phyloP scores from a whole-genome alignment of 2,329 filamentous ascomycete species.

The Boeremia lycopersici region DNA sequence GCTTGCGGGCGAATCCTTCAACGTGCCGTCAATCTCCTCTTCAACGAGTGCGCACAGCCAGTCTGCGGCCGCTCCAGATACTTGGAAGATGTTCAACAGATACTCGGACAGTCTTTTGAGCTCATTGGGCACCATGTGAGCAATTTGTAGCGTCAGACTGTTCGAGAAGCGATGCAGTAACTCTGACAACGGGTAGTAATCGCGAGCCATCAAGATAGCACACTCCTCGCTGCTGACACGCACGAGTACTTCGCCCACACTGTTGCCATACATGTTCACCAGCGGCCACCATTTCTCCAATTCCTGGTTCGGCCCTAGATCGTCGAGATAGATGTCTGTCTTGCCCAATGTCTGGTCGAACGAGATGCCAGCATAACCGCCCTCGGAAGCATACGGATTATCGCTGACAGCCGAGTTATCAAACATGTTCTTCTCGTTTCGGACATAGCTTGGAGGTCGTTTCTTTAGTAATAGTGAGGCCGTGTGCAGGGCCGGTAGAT shows the following conservation, averaged over 20 bases:
- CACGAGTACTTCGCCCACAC: conserved; percentile 82
- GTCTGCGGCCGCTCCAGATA: conserved; percentile 79
- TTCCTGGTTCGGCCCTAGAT: conserved; percentile 76
- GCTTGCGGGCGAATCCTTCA: conserved; percentile 77
- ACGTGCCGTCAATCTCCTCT: conserved; percentile 93
- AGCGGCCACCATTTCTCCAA: conserved; percentile 87
- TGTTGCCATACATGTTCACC: conserved; percentile 74
- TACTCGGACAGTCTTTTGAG: conserved; percentile 82
- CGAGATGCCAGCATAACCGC: conserved; percentile 53
- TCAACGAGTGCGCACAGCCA: conserved; percentile 95
- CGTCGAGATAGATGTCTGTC: conserved; percentile 82
- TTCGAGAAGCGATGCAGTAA: conserved; percentile 84
- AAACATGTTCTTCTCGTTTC: conserved; percentile 44
- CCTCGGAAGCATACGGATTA: conserved; percentile 44
- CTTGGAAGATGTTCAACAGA: conserved; percentile 93
- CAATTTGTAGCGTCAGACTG: conserved; percentile 83
- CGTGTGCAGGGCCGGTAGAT: conserved; percentile 73
- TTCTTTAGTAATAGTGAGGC: conserved; percentile 76
- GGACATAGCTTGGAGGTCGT: conserved; percentile 50
- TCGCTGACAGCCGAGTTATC: conserved; percentile 40
- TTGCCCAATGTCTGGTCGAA: conserved; percentile 65
- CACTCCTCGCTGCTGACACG: conserved; percentile 85
- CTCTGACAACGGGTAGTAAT: conserved; percentile 83
- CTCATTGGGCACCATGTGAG: conserved; percentile 76
- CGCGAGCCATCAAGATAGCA: conserved; percentile 82